Percentiles rank a stretch among this genome's conserved stretches.
Evolutionary conservation across 2,329 filamentous ascomycete genomes (phyloP).

Genomic region (Epichloe aotearoae): DNA sequence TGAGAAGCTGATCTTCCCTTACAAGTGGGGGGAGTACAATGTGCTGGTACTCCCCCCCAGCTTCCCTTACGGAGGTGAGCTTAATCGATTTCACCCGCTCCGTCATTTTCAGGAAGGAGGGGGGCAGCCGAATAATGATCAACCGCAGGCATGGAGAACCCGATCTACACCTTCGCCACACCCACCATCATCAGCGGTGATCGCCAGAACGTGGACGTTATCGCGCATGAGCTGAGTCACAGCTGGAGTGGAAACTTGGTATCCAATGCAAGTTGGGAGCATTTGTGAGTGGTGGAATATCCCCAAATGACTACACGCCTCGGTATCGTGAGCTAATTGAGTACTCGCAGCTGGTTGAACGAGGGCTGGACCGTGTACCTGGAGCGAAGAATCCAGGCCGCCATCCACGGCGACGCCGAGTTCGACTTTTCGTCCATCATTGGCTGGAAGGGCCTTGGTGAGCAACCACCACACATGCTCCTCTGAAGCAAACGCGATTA

Average conservation of each 20-base stretch:
- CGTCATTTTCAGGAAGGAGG: neutral
- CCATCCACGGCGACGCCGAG: slow-evolving; percentile 68
- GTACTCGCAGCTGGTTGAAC: slow-evolving; percentile 43
- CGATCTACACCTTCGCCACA: slow-evolving; percentile 88
- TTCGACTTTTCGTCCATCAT: slow-evolving; percentile 94
- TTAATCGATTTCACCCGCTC: slow-evolving; percentile 1
- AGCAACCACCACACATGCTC: slow-evolving; percentile 8
- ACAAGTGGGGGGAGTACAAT: slow-evolving; percentile 96
- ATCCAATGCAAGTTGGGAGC: slow-evolving; percentile 67
- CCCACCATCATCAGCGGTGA: slow-evolving; percentile 88
- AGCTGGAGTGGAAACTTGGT: slow-evolving; percentile 86
- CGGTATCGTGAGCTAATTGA: neutral
- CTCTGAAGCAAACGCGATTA: neutral
- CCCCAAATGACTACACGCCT: neutral
- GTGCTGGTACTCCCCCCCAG: slow-evolving; percentile 84
- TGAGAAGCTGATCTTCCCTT: slow-evolving; percentile 71
- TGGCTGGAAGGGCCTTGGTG: slow-evolving; percentile 76
- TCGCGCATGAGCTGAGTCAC: slow-evolving; percentile 69
- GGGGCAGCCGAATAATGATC: neutral
- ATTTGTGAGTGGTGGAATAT: slow-evolving; percentile 41
- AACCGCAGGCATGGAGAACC: slow-evolving; percentile 65
- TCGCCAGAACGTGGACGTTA: slow-evolving; percentile 85
- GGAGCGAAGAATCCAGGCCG: slow-evolving; percentile 69
- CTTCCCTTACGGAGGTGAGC: slow-evolving; percentile 66
- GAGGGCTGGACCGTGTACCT: slow-evolving; percentile 92